Evolutionary conservation across 2,329 filamentous ascomycete genomes (phyloP).

Genomic region (Ilyonectria sp.): DNA sequence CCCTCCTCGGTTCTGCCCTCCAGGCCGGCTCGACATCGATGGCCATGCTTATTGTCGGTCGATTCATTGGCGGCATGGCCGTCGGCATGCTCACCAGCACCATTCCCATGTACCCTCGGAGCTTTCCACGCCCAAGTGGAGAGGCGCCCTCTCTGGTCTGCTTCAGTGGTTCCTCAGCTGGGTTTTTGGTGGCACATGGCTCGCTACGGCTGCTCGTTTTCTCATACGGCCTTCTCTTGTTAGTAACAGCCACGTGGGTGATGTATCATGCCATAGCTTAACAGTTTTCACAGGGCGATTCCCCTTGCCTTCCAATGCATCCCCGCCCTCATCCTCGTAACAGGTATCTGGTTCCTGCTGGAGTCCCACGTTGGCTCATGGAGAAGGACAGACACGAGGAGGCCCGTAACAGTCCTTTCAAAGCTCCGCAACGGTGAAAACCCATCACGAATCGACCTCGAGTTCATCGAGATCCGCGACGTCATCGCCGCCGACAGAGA

Average conservation of each 20-base stretch:
- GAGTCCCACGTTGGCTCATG: conserved; percentile 49
- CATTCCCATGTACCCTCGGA: conserved; percentile 63
- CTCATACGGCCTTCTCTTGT: conserved; percentile 48
- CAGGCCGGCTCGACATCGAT: conserved; percentile 51
- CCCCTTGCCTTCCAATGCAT: conserved; percentile 51
- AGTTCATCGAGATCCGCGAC: conserved; percentile 58
- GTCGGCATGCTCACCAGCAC: conserved; percentile 64
- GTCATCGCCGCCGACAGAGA: conserved; percentile 55
- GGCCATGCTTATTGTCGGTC: conserved; percentile 63
- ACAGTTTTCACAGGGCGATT: conserved; percentile 47
- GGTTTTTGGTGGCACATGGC: conserved; percentile 58
- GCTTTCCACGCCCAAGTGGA: conserved; percentile 55
- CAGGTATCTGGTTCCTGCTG: conserved; percentile 45
- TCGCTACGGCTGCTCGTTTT: conserved; percentile 51
- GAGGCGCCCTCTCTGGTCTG: conserved; percentile 57
- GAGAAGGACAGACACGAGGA: conserved; percentile 55
- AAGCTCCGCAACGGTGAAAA: conserved; percentile 52
- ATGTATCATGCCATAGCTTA: not conserved
- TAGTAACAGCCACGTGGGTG: conserved; percentile 12
- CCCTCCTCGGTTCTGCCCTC: conserved; percentile 49
- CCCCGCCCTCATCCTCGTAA: conserved; percentile 40
- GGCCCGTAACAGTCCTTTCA: conserved; percentile 53
- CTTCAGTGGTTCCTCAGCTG: conserved; percentile 62
- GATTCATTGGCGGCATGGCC: conserved; percentile 64
- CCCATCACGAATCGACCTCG: conserved; percentile 54